These are phyloP conservation scores for Rhizodiscina lignyota DNA, from an alignment of 495 filamentous ascomycete genomes.

Conservation along the genomic window DNA sequence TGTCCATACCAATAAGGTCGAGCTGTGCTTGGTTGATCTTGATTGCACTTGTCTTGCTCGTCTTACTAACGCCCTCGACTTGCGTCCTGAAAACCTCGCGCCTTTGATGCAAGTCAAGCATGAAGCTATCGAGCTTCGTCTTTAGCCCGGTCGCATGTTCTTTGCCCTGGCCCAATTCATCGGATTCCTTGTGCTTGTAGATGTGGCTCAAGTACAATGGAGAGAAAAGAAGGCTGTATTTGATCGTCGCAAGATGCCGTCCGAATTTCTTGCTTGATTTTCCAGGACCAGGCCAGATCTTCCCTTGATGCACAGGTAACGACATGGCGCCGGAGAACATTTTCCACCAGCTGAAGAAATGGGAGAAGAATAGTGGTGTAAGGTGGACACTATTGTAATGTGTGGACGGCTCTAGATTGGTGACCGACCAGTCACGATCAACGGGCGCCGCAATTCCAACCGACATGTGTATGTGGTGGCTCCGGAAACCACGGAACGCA, in stretches of 20 bases:
- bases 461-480: constrained; percentile 89
- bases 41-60: constrained; percentile 74
- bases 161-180: constrained; percentile 62
- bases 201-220: constrained; percentile 90
- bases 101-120: constrained; percentile 89
- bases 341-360: constrained; percentile 97
- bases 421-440: constrained; percentile 61
- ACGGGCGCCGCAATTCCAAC: constrained; percentile 72
- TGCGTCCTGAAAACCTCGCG: constrained; percentile 78
- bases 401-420: constrained; percentile 51
- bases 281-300: constrained; percentile 75
- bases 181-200: constrained; percentile 94
- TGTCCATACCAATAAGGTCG: constrained; percentile 82
- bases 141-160: constrained; percentile 91
- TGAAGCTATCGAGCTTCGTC: constrained; percentile 82
- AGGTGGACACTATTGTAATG: constrained; percentile 94
- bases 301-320: constrained; percentile 81
- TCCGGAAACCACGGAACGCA: constrained; percentile 84
- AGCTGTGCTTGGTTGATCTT: constrained; percentile 86
- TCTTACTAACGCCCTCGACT: constrained; percentile 51
- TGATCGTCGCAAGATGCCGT: constrained; percentile 88
- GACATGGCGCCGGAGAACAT: constrained; percentile 92
- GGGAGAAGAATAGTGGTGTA: constrained; percentile 87
- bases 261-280: constrained; percentile 98
- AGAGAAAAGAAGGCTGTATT: constrained; percentile 85